Percentiles rank a stretch among this genome's conserved stretches.
These are phyloP conservation scores for Chaetomiaceae sp. DNA, from an alignment of 2,329 filamentous ascomycete genomes.

Conservation along the genomic window DNA sequence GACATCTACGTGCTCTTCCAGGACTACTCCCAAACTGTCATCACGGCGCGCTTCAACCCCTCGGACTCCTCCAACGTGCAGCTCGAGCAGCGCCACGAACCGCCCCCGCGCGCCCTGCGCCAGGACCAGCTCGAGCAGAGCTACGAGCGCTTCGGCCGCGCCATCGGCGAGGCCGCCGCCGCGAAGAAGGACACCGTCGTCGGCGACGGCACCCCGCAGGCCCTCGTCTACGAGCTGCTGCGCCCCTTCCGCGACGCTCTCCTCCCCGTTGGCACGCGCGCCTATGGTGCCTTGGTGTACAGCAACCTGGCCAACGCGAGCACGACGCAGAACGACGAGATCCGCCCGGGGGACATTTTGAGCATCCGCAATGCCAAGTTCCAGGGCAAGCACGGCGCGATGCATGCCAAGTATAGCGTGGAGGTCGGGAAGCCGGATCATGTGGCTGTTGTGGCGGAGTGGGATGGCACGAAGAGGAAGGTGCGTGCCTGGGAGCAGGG, in stretches of 20 bases:
- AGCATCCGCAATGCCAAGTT: constrained; percentile 90
- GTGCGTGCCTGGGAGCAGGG: constrained; percentile 94
- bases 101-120: constrained; percentile 71
- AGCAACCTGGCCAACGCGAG: constrained; percentile 92
- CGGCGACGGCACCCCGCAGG: constrained; percentile 75
- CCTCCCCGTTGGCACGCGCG: constrained; percentile 75
- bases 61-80: constrained; percentile 65
- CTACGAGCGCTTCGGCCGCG: constrained; percentile 73
- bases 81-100: constrained; percentile 80
- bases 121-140: constrained; percentile 91
- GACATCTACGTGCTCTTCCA: constrained; percentile 84
- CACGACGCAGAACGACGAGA: constrained; percentile 85
- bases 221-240: constrained; percentile 73
- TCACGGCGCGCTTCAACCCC: constrained; percentile 73
- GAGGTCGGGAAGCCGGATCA: constrained; percentile 88
- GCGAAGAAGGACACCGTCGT: constrained; percentile 73
- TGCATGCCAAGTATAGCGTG: constrained; percentile 87
- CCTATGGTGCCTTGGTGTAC: constrained; percentile 90
- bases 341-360: constrained; percentile 84
- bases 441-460: constrained; percentile 86
- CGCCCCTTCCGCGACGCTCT: constrained; percentile 67
- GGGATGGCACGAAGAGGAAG: constrained; percentile 99
- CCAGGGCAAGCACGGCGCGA: constrained; percentile 87
- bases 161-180: constrained; percentile 63
- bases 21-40: constrained; percentile 91